A percentile compares a stretch with the other conserved stretches of the same genome.
Conservation (phyloP, 2,329 filamentous ascomycete genomes). For the Capronia americana region DNA sequence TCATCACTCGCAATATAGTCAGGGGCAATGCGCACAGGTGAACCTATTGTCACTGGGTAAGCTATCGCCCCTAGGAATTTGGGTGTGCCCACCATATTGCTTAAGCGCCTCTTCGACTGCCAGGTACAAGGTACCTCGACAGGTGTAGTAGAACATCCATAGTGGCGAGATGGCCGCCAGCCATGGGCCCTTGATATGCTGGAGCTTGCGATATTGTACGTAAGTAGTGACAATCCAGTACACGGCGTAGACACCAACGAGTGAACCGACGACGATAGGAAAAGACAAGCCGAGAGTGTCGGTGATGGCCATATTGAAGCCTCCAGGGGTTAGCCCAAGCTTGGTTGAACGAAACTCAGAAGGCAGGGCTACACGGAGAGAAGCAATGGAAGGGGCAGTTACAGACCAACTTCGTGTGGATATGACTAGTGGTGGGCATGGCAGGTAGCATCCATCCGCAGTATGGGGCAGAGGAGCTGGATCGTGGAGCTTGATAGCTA, state of each 20-base stretch:
- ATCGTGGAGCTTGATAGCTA: not conserved
- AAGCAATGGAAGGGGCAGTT: not conserved
- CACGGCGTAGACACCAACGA: slow-evolving; percentile 2
- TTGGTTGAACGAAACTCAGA: not conserved
- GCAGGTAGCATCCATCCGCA: not conserved
- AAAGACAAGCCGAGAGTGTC: not conserved
- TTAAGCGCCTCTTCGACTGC: slow-evolving; percentile 16
- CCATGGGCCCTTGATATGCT: slow-evolving; percentile 29
- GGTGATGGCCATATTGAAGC: not conserved
- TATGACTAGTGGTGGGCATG: not conserved
- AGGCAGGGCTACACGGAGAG: not conserved
- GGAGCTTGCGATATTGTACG: slow-evolving; percentile 17
- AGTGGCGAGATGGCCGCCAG: slow-evolving; percentile 21
- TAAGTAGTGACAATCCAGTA: slow-evolving; percentile 1
- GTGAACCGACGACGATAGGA: not conserved
- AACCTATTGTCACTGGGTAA: slow-evolving; percentile 23
- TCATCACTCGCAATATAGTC: slow-evolving; percentile 13
- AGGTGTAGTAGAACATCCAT: slow-evolving; percentile 29
- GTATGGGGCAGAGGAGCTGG: not conserved
- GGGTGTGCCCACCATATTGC: slow-evolving; percentile 32
- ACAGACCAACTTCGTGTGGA: not conserved
- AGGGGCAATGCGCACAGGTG: slow-evolving; percentile 11
- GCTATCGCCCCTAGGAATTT: not conserved
- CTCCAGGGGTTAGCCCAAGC: not conserved
- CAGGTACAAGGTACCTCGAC: slow-evolving; percentile 20